Evolutionary conservation across 768 basidiomycete genomes (phyloP).

Genomic region (Rhodotorula taiwanensis): DNA sequence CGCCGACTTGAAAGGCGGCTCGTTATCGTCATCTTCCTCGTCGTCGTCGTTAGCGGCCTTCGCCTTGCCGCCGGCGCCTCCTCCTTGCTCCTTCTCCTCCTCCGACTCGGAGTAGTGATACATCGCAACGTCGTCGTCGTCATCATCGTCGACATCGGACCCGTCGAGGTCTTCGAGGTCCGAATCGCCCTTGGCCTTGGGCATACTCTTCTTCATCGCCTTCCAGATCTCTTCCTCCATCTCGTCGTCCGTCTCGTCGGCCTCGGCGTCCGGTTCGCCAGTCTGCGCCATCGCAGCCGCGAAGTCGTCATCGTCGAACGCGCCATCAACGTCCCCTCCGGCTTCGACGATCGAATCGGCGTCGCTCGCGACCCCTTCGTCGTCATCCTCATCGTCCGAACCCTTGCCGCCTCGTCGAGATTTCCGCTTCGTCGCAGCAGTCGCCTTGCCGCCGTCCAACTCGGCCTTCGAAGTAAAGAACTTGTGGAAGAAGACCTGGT

Average conservation of each 20-base stretch:
- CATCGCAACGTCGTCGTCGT: conserved; percentile 22
- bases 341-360: conserved; percentile 18
- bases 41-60: conserved; percentile 2
- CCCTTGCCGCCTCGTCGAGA: conserved; percentile 17
- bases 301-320: conserved; percentile 16
- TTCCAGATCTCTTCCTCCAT: conserved; percentile 39
- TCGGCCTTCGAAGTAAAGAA: conserved; percentile 71
- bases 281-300: conserved; percentile 10
- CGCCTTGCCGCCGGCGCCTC: not conserved
- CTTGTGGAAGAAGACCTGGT: conserved; percentile 81
- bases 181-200: conserved; percentile 24
- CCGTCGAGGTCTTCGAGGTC: not conserved
- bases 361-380: conserved; percentile 19
- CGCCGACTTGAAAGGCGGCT: conserved; percentile 25
- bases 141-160: conserved; percentile 22
- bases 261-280: not conserved
- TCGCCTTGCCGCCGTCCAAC: conserved; percentile 47
- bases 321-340: conserved; percentile 1
- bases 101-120: conserved; percentile 33
- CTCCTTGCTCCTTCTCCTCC: not conserved
- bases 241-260: conserved; percentile 25
- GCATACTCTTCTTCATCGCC: conserved; percentile 37
- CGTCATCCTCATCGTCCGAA: conserved; percentile 15
- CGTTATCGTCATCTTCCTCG: conserved; percentile 5
- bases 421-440: conserved; percentile 33